These are phyloP conservation scores for Lobosporangium transversale DNA, from an alignment of 192 early-diverging fungal genomes.

Conservation along the genomic window DNA sequence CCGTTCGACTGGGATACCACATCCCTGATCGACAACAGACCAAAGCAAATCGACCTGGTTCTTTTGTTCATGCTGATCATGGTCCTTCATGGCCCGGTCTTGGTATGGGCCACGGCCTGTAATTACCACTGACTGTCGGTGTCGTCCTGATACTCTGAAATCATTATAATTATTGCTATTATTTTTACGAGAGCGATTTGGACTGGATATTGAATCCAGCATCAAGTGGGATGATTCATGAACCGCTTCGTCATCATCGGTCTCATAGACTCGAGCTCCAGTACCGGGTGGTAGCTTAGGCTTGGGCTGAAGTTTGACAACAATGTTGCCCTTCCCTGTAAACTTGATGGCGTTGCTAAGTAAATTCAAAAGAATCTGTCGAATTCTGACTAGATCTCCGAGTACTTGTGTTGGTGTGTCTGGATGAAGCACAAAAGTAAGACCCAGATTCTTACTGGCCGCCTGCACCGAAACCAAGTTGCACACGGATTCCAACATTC, in stretches of 20 bases:
- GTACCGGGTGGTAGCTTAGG: conserved; percentile 12
- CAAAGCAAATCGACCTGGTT: conserved; percentile 34
- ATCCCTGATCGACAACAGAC: conserved; percentile 53
- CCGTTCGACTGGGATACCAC: conserved; percentile 48
- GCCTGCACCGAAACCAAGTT: conserved; percentile 53
- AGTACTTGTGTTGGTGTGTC: conserved; percentile 54
- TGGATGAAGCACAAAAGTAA: conserved; percentile 49
- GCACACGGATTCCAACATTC: conserved; percentile 49
- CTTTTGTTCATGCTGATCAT: not conserved
- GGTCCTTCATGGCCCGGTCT: not conserved
- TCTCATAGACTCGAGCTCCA: conserved; percentile 32
- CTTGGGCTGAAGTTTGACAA: conserved; percentile 48
- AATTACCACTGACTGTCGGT: conserved; percentile 3
- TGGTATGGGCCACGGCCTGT: conserved; percentile 2
- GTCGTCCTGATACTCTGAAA: not conserved
- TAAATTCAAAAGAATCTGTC: conserved; percentile 64
- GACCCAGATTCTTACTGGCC: conserved; percentile 26
- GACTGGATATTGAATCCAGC: conserved; percentile 6
- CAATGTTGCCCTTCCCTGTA: conserved; percentile 55
- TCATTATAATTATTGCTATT: not conserved
- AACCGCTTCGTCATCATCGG: conserved; percentile 18
- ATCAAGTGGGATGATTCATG: conserved; percentile 22
- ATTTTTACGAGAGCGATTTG: not conserved
- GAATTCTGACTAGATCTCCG: conserved; percentile 63
- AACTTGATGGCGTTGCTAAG: conserved; percentile 70